Percentiles rank a stretch among this genome's conserved stretches.
These are phyloP conservation scores for Cynara cardunculus DNA, from an alignment of 129 eudicot species.

Conservation along the genomic window DNA sequence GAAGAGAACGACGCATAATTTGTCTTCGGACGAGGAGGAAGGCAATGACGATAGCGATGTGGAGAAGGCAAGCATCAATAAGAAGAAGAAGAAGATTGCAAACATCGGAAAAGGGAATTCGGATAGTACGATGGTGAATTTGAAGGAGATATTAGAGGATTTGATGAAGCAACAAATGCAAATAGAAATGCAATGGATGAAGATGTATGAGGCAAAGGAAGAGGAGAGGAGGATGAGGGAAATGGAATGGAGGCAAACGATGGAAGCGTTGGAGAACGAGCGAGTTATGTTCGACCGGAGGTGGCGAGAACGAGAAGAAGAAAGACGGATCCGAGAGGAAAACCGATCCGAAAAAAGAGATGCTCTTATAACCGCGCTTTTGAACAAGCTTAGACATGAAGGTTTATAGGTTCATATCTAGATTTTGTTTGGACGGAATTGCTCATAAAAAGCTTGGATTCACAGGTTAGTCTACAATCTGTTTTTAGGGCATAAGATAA, in stretches of 20 bases:
- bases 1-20: slow-evolving; percentile 30
- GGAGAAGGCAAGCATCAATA: slow-evolving; percentile 19
- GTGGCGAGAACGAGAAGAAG: slow-evolving; percentile 74
- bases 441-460: neutral
- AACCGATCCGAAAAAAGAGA: slow-evolving; percentile 69
- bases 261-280: slow-evolving; percentile 76
- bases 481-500: neutral
- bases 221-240: slow-evolving; percentile 72
- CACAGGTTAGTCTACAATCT: neutral
- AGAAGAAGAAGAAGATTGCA: slow-evolving; percentile 46
- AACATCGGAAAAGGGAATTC: neutral
- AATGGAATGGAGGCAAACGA: slow-evolving; percentile 75
- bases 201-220: slow-evolving; percentile 57
- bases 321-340: slow-evolving; percentile 60
- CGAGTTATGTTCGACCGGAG: slow-evolving; percentile 53
- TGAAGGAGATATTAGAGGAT: slow-evolving; percentile 71
- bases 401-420: slow-evolving; percentile 6
- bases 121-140: slow-evolving; percentile 2
- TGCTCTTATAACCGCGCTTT: slow-evolving; percentile 64
- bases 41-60: slow-evolving; percentile 47
- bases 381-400: slow-evolving; percentile 60
- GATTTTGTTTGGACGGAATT: neutral
- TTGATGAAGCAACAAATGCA: slow-evolving; percentile 71
- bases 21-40: slow-evolving; percentile 80
- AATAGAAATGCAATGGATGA: slow-evolving; percentile 73